A percentile compares a stretch with the other conserved stretches of the same genome.
Evolutionary conservation across 805 yeast species (phyloP).

Genomic region (Nakazawaea ishiwadae): DNA sequence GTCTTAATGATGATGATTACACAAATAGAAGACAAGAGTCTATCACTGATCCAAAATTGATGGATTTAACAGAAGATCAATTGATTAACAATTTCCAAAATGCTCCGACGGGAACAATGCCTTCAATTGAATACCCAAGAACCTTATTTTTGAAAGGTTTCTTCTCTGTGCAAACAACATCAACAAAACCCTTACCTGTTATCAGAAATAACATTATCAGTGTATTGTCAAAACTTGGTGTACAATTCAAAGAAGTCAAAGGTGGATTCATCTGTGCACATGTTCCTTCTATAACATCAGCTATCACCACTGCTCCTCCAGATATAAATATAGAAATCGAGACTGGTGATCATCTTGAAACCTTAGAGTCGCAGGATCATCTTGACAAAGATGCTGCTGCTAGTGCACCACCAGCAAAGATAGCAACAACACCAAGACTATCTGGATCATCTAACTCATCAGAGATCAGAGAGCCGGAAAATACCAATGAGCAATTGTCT

Average conservation of each 20-base stretch:
- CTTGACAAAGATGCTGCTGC: conserved; percentile 26
- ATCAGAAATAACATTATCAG: conserved; percentile 80
- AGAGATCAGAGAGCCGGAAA: conserved; percentile 27
- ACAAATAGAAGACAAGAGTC: conserved; percentile 26
- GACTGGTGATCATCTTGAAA: background rate
- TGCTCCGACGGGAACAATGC: conserved; percentile 80
- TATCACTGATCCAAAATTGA: background rate
- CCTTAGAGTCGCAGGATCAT: conserved; percentile 6
- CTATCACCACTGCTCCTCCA: background rate
- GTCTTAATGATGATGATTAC: conserved; percentile 29
- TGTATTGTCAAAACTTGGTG: conserved; percentile 71
- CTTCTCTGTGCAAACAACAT: conserved; percentile 91
- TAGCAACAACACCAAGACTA: no score
- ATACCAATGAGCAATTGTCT: conserved; percentile 20
- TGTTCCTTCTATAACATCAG: conserved; percentile 38
- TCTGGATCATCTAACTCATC: conserved; percentile 25
- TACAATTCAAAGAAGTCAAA: conserved; percentile 80
- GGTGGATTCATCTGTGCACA: conserved; percentile 91
- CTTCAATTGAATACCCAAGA: conserved; percentile 89
- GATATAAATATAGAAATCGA: conserved; percentile 1
- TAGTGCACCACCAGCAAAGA: no score
- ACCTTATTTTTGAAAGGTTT: conserved; percentile 90
- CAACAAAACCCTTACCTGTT: conserved; percentile 85
- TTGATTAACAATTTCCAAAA: conserved; percentile 37
- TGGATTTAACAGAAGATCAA: conserved; percentile 41